phyloP scores from a whole-genome alignment of 768 basidiomycete genomes.

The Leccinellum albellum region DNA sequence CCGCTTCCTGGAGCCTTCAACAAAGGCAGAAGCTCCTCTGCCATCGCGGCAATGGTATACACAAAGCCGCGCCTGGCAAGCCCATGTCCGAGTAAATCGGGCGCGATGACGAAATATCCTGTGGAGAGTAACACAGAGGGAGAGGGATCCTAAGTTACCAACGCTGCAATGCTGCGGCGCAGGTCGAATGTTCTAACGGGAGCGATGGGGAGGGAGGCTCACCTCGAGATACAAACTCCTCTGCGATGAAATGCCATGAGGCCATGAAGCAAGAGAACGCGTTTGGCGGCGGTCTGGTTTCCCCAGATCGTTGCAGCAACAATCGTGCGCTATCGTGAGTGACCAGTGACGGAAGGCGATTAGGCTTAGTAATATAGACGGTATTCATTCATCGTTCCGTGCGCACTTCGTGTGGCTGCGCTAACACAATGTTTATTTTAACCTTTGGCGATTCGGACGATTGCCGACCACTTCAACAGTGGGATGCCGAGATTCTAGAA shows the following conservation, averaged over 20 bases:
- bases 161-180: background rate
- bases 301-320: conserved; percentile 17
- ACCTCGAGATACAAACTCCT: conserved; percentile 16
- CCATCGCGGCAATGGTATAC: conserved; percentile 16
- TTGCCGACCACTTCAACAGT: too few species aligned
- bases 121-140: fast-evolving
- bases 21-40: conserved; percentile 11
- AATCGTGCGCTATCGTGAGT: background rate
- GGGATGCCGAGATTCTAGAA: too few species aligned
- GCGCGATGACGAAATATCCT: conserved; percentile 25
- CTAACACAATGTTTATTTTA: too few species aligned
- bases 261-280: conserved; percentile 20
- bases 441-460: too few species aligned
- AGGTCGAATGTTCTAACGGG: background rate
- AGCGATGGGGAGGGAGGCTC: background rate
- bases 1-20: background rate
- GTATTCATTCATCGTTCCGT: background rate
- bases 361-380: too few species aligned
- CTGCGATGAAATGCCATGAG: conserved; percentile 14
- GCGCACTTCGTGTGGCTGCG: too few species aligned
- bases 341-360: background rate
- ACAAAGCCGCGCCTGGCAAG: conserved; percentile 3
- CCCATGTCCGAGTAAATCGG: conserved; percentile 24
- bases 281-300: conserved; percentile 14
- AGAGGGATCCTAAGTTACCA: background rate